phyloP scores from a whole-genome alignment of 352 stramenopile species.

The Pythium myriotylum region DNA sequence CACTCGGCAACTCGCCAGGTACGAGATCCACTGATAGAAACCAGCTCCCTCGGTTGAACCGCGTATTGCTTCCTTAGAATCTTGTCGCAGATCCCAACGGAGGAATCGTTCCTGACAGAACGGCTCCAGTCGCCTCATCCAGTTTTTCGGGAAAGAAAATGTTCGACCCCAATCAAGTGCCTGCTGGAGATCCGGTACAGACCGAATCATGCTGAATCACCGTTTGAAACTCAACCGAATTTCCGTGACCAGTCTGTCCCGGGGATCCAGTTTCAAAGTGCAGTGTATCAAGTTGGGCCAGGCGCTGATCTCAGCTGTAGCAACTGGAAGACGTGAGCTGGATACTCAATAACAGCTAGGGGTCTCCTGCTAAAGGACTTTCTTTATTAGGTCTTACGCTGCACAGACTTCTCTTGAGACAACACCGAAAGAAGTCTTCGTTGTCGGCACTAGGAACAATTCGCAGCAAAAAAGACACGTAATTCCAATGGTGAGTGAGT shows the following conservation, averaged over 20 bases:
- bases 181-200: constrained; percentile 32
- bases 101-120: constrained; percentile 53
- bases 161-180: constrained; percentile 55
- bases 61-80: constrained; percentile 30
- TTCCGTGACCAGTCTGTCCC: constrained; percentile 30
- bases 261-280: constrained; percentile 64
- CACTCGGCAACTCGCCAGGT: constrained; percentile 17
- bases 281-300: constrained; percentile 71
- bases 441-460: constrained; percentile 51
- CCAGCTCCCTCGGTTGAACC: too few relatives aligned
- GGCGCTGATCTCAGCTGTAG: constrained; percentile 40
- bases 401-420: constrained; percentile 60
- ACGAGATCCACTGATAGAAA: not conserved
- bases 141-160: constrained; percentile 49
- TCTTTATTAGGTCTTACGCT: constrained; percentile 50
- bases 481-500: constrained; percentile 47
- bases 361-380: not conserved
- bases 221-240: not conserved
- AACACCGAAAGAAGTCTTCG: constrained; percentile 48
- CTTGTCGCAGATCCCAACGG: constrained; percentile 55
- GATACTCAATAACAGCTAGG: not conserved
- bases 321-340: constrained; percentile 74
- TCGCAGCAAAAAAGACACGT: constrained; percentile 69
- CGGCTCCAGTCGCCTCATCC: constrained; percentile 13
- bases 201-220: not conserved